Base-by-base conservation (phyloP, 2,329 filamentous ascomycete genomes). In the Pseudocercospora pini-densiflorae region DNA sequence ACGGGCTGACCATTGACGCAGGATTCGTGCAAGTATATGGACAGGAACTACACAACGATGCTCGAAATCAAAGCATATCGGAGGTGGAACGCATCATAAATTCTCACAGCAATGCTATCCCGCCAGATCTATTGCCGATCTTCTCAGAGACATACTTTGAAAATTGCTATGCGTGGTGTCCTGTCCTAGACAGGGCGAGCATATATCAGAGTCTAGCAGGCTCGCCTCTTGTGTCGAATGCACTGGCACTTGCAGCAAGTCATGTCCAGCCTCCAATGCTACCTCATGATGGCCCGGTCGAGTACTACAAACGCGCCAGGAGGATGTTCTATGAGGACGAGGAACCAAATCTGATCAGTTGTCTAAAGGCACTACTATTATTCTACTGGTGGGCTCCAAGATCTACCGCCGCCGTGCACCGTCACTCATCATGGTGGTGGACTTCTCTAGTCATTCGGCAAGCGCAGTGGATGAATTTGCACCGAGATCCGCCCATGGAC, bases 381-480 rank as follows among this genome's bases (percentile, higher is more conserved):
- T 65, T 65, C 36, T 61, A 65, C 63, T 65, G 63, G 63, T 65
- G 58, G 58, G 63, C 63, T 16, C 63, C 63, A 14, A 33, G 63
- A 5, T 61, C 63, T 7, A 58, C 63, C 16, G 21, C 58, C n/a
- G 19, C 57, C 12, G 63, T 65, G 9, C 63, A 65, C 33, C 58
- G 63, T 5, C 63, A 65, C 23, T 65, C 63, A 5, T 61, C 58
- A 19, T 65, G 63, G 63, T 65, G 63, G 63, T 65, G 63, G 63
- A 65, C 63, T 5, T 57, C 49, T 9, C 40, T 65, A 1, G 63
- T 65, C n/a, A 62, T 65, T 23, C 51, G 63, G 9, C 63, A 65
- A 3, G 63, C 63, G 5, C 63, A 65, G 36, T 40, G 43, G 24
- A 61, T 65, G 63, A 51, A 61, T 24, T 21, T 65, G 8, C 63